Conservation (phyloP, 2,329 filamentous ascomycete species). For the Alternaria infectoria region DNA sequence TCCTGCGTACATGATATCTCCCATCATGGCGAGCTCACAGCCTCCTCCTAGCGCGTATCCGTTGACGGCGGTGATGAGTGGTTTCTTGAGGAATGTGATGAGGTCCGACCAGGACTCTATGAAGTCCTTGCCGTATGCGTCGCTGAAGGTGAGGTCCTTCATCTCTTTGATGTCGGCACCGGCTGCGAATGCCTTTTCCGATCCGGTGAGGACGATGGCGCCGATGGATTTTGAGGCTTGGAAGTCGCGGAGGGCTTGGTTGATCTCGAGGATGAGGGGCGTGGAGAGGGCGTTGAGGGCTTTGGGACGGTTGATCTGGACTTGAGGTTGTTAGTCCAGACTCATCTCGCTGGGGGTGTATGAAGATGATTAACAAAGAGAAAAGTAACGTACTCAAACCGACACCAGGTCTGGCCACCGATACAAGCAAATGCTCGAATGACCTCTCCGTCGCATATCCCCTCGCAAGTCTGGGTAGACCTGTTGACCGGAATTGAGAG, state of each 20-base stretch:
- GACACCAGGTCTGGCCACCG: constrained; percentile 85
- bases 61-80: constrained; percentile 91
- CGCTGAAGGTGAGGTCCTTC: constrained; percentile 86
- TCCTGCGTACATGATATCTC: constrained; percentile 91
- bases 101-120: constrained; percentile 94
- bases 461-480: constrained; percentile 63
- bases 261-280: constrained; percentile 86
- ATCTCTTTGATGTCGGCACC: constrained; percentile 99
- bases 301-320: constrained; percentile 92
- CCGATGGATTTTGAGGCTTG: constrained; percentile 41
- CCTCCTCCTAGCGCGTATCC: constrained; percentile 94
- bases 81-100: constrained; percentile 85
- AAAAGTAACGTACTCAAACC: constrained; percentile 71
- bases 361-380: too few species aligned
- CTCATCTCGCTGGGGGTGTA: too few species aligned
- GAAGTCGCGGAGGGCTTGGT: constrained; percentile 45
- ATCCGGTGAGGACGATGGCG: constrained; percentile 76
- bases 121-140: constrained; percentile 88
- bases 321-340: constrained; percentile 55
- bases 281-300: constrained; percentile 93
- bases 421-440: constrained; percentile 85
- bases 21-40: constrained; percentile 97
- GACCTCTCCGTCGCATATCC: constrained; percentile 54
- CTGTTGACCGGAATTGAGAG: constrained; percentile 63
- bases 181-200: constrained; percentile 76